These are phyloP conservation scores for Xanthoconium separans DNA, from an alignment of 1,284 basidiomycete species.

Conservation along the genomic window DNA sequence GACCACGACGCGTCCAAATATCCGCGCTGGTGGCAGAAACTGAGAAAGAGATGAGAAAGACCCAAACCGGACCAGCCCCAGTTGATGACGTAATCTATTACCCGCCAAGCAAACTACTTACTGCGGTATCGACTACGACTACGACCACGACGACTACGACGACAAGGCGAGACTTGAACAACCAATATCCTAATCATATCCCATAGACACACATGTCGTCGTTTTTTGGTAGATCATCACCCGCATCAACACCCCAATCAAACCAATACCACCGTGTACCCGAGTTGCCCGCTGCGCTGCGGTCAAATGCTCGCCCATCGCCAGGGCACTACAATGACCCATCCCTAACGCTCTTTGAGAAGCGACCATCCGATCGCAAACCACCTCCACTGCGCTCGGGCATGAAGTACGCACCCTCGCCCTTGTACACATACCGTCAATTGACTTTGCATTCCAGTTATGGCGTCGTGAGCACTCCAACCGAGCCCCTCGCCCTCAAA, in stretches of 20 bases:
- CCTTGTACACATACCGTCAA: not conserved
- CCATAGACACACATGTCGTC: constrained; percentile 34
- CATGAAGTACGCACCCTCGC: constrained; percentile 39
- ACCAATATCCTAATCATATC: not conserved
- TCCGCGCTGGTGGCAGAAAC: too few species aligned
- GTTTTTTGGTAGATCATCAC: constrained; percentile 48
- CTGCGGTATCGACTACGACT: not conserved
- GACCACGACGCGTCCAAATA: not conserved
- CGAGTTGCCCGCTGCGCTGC: constrained; percentile 23
- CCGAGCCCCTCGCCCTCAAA: constrained; percentile 69
- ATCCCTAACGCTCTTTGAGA: constrained; percentile 48
- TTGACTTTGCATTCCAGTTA: constrained; percentile 41
- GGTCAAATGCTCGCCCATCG: constrained; percentile 19
- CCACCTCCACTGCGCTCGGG: constrained; percentile 36
- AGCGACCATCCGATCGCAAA: constrained; percentile 47
- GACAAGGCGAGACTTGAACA: not conserved
- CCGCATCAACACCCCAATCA: constrained; percentile 37
- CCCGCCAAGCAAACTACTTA: too few species aligned
- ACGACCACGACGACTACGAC: not conserved
- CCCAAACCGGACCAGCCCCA: too few species aligned
- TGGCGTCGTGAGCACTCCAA: constrained; percentile 56
- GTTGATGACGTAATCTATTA: constrained; percentile 24
- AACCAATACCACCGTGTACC: constrained; percentile 51
- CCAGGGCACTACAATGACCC: constrained; percentile 55
- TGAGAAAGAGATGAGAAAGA: not conserved